Base-by-base conservation (phyloP, 495 filamentous ascomycete genomes). In the Neurospora tetraspora region DNA sequence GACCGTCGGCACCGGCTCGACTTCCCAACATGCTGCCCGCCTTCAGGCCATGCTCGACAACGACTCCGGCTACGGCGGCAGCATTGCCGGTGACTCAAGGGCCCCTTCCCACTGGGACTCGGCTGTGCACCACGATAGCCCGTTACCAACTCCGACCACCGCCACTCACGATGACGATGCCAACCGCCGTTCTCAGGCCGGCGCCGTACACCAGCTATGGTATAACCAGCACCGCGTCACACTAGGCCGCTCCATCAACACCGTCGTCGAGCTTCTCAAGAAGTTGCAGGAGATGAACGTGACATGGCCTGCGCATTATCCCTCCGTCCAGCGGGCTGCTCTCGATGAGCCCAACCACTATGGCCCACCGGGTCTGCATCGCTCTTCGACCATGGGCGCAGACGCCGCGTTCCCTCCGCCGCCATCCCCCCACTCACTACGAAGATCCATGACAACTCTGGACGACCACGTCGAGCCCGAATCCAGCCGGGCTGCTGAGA, bases 251-350 rank as follows among this genome's bases (percentile, higher is more conserved):
- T 90, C 93, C 43, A 97, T 99, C 78, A 92, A 89, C 75, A 86
- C 88, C 37, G 93, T 93, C 4, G 88, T 97, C 70, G 94, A 98
- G 53, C 91, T 92, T 1, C 77, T 88, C 68, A 89, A 90, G 82
- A 87, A 88, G 70, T 87, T 99, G 70, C 94, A 97, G 81, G 89
- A 92, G 76, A 94, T 91, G 87, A 99, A 99, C 75, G 82, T 90
- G 38, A 87, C 88, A 80, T 98, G 96, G 96, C 96, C 96, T 6
- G 94, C 94, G 42, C 92, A 94, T 77, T 99, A 99, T 78, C 96
- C 96, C 69, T 93, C 94, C 18, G 91, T 97, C 16, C 90, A 93
- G 78, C 88, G 86, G 69, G 78, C 86, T 39, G 87, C 86, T 39
- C 77, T 81, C 69, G 81, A 86, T 31, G 78, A 84, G 12, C 82